Conservation (phyloP, 768 basidiomycete genomes). For the Coprinellus micaceus region DNA sequence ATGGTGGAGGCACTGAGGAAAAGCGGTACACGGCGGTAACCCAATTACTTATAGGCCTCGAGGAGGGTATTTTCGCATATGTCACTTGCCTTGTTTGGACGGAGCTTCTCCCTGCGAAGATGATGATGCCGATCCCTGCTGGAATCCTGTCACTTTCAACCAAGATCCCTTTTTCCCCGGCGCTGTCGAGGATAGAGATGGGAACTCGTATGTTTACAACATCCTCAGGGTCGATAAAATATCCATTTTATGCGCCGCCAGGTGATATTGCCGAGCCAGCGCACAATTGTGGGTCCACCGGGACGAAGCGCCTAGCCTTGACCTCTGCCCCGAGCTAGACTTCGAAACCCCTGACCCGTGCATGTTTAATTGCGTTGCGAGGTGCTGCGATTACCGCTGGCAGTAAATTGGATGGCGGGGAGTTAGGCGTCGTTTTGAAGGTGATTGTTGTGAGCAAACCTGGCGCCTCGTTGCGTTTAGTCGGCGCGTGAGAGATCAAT, state of each 20-base stretch:
- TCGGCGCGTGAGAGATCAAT: not conserved
- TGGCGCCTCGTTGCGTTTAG: not conserved
- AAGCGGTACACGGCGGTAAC: not conserved
- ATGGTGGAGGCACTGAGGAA: conserved; percentile 1
- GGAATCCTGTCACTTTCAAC: not conserved
- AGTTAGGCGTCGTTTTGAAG: not conserved
- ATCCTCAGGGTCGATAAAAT: too few relatives aligned
- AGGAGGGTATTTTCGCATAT: not conserved
- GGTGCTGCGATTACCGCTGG: not conserved
- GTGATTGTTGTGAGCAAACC: conserved; percentile 1
- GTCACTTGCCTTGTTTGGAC: conserved; percentile 3
- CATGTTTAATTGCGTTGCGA: conserved; percentile 3
- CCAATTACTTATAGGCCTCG: conserved; percentile 3
- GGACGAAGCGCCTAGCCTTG: too few relatives aligned
- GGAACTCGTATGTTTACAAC: too few relatives aligned
- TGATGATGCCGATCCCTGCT: not conserved
- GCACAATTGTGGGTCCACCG: too few relatives aligned
- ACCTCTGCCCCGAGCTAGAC: too few relatives aligned
- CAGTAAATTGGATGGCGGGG: not conserved
- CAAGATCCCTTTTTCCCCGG: not conserved
- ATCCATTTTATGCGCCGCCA: too few relatives aligned
- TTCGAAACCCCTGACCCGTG: not conserved
- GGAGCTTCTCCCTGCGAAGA: conserved; percentile 7
- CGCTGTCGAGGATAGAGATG: too few relatives aligned
- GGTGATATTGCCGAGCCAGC: too few relatives aligned